phyloP scores from a whole-genome alignment of 1,284 basidiomycete species.

The Golubevia pallescens region DNA sequence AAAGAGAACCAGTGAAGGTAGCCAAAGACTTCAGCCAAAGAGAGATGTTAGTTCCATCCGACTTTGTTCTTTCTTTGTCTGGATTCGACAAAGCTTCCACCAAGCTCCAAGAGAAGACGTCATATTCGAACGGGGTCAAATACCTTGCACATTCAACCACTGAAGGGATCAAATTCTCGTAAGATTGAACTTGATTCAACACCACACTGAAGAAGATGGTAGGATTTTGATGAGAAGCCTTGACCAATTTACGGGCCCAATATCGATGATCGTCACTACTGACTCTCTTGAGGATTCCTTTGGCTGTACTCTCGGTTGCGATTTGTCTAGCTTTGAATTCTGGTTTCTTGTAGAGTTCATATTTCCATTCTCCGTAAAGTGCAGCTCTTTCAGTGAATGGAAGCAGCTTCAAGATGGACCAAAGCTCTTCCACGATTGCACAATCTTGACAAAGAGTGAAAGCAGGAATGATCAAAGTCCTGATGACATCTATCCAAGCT shows the following conservation, averaged over 20 bases:
- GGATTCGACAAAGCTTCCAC: constrained; percentile 84
- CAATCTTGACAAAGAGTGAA: constrained; percentile 83
- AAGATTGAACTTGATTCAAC: constrained; percentile 92
- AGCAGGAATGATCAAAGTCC: constrained; percentile 82
- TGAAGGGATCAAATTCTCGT: constrained; percentile 89
- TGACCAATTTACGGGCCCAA: constrained; percentile 59
- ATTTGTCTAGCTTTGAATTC: constrained; percentile 65
- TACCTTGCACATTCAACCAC: constrained; percentile 90
- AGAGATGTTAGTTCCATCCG: constrained; percentile 87
- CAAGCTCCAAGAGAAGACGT: constrained; percentile 86
- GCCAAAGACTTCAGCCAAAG: constrained; percentile 88
- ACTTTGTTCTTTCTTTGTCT: constrained; percentile 82
- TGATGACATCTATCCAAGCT: constrained; percentile 80
- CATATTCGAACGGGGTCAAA: constrained; percentile 88
- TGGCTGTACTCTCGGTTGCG: constrained; percentile 69
- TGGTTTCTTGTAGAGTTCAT: constrained; percentile 68
- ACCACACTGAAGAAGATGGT: constrained; percentile 84
- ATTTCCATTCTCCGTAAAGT: constrained; percentile 95
- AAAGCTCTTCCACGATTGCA: constrained; percentile 67
- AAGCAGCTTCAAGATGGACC: constrained; percentile 74
- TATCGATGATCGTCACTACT: constrained; percentile 23
- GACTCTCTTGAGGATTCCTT: constrained; percentile 56
- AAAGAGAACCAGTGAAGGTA: constrained; percentile 89
- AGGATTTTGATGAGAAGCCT: constrained; percentile 58
- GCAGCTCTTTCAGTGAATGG: constrained; percentile 81